Percentiles rank a stretch among this genome's conserved stretches.
Evolutionary conservation across 2,329 filamentous ascomycete genomes (phyloP).

Genomic region (Diaporthe velutina): DNA sequence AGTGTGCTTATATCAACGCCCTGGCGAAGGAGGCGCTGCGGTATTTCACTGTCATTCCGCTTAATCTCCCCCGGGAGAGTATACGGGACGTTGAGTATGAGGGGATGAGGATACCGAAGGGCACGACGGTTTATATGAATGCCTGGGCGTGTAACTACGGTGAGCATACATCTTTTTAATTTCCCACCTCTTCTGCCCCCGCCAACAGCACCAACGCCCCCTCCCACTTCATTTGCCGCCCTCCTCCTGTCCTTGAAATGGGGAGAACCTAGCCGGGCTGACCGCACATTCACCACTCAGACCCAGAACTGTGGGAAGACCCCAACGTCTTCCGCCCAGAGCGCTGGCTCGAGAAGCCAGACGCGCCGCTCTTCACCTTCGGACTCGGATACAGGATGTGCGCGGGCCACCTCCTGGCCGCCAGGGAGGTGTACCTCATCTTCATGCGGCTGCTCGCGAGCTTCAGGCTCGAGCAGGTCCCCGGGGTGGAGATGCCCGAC

Average conservation of each 20-base stretch:
- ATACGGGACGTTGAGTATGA: conserved; percentile 71
- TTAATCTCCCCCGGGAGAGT: conserved; percentile 72
- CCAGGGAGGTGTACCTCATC: conserved; percentile 65
- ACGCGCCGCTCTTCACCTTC: conserved; percentile 65
- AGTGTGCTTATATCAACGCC: conserved; percentile 74
- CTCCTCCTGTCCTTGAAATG: too few species aligned
- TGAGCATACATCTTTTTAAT: neutral
- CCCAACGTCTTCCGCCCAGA: conserved; percentile 71
- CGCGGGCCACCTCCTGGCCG: conserved; percentile 65
- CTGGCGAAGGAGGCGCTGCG: conserved; percentile 74
- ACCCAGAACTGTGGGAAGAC: conserved; percentile 72
- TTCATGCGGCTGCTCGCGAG: conserved; percentile 64
- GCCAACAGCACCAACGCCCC: too few species aligned
- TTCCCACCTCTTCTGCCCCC: too few species aligned
- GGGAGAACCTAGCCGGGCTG: neutral
- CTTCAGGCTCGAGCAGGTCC: conserved; percentile 56
- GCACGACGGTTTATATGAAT: conserved; percentile 75
- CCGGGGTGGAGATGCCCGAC: neutral
- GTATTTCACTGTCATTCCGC: conserved; percentile 75
- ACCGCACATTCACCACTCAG: conserved; percentile 46
- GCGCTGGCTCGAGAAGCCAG: conserved; percentile 54
- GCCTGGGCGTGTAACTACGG: conserved; percentile 55
- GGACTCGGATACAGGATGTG: conserved; percentile 68
- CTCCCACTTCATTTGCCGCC: too few species aligned
- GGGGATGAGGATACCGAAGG: conserved; percentile 67